phyloP scores from a whole-genome alignment of 83 land plant genomes.

The Isoetes engelmannii region DNA sequence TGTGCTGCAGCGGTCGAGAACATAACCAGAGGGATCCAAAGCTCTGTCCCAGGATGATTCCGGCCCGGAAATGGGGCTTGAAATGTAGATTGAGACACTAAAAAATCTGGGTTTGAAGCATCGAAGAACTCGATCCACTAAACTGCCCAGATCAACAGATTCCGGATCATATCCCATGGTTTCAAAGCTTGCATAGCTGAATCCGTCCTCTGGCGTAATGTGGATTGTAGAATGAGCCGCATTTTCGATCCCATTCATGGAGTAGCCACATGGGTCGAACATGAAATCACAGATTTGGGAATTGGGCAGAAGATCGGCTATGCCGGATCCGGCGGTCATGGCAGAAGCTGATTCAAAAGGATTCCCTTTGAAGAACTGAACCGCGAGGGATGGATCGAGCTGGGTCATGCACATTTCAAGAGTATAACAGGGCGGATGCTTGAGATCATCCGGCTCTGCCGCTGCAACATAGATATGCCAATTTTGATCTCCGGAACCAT shows the following conservation, averaged over 20 bases:
- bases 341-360: neutral
- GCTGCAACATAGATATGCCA: slow-evolving; percentile 14
- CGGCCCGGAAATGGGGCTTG: no score
- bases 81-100: neutral
- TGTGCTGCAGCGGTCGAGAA: neutral
- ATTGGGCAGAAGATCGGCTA: neutral
- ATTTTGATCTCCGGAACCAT: neutral
- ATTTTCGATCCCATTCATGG: slow-evolving; percentile 64
- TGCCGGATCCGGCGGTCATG: slow-evolving; percentile 10
- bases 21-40: neutral
- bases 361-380: neutral
- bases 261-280: slow-evolving; percentile 25
- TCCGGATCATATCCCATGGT: slow-evolving; percentile 41
- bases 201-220: slow-evolving; percentile 84
- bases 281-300: slow-evolving; percentile 14
- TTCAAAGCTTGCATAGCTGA: slow-evolving; percentile 89
- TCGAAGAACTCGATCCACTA: slow-evolving; percentile 32
- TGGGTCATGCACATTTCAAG: slow-evolving; percentile 13
- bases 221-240: slow-evolving; percentile 75
- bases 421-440: neutral
- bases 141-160: slow-evolving; percentile 16
- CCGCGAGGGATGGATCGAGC: neutral
- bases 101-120: slow-evolving; percentile 46
- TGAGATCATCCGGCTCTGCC: neutral
- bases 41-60: neutral